Evolutionary conservation across 805 yeast species (phyloP).

Genomic region (Candida nonsorbophila): DNA sequence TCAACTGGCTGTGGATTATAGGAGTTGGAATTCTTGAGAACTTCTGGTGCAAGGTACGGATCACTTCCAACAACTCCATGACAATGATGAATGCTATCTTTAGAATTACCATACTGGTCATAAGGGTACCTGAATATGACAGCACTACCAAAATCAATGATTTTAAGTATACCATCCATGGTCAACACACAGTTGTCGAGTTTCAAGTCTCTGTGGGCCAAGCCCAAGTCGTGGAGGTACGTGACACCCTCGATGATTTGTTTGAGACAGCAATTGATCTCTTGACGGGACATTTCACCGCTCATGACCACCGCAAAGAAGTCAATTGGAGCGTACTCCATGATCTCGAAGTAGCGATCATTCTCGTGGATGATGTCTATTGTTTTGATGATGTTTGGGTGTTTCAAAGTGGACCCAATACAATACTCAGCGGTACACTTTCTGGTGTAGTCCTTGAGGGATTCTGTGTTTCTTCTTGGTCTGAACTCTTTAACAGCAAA

Average conservation of each 20-base stretch:
- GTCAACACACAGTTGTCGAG: conserved; percentile 89
- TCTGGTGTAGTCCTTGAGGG: conserved; percentile 80
- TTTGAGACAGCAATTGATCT: conserved; percentile 84
- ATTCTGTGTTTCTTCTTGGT: conserved; percentile 65
- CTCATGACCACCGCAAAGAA: conserved; percentile 93
- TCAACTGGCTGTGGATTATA: conserved; percentile 93
- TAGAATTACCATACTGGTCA: conserved; percentile 38
- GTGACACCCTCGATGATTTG: conserved; percentile 77
- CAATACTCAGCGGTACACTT: conserved; percentile 93
- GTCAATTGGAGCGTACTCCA: conserved; percentile 94
- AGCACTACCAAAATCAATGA: conserved; percentile 92
- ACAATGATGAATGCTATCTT: conserved; percentile 62
- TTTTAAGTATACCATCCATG: conserved; percentile 75
- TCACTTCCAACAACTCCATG: conserved; percentile 84
- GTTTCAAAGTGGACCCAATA: conserved; percentile 84
- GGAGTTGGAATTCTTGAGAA: conserved; percentile 49
- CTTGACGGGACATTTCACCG: conserved; percentile 75
- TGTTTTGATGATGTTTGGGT: conserved; percentile 86
- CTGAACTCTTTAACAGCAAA: conserved; percentile 94
- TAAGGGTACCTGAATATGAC: conserved; percentile 89
- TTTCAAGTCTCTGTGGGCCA: conserved; percentile 89
- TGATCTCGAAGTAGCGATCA: conserved; percentile 80
- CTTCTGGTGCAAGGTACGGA: conserved; percentile 90
- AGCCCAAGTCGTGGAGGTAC: conserved; percentile 78
- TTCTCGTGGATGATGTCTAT: conserved; percentile 87